phyloP scores from a whole-genome alignment of 371 early-diverging fungal genomes.

The Apophysomyces ossiformis region DNA sequence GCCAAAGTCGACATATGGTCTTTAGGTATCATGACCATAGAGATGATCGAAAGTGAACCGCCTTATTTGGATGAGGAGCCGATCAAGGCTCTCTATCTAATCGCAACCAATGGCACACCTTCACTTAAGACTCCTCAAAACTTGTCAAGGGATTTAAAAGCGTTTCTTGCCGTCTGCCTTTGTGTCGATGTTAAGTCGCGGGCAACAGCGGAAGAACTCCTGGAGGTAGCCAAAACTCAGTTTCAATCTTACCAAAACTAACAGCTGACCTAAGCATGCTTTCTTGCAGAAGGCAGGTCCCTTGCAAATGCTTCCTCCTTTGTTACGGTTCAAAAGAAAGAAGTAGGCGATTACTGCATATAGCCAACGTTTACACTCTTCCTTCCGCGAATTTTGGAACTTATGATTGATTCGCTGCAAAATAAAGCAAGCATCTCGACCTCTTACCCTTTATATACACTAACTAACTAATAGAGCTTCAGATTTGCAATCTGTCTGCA shows the following conservation, averaged over 20 bases:
- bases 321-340: conserved; percentile 19
- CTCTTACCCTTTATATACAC: background rate
- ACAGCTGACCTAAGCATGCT: conserved; percentile 30
- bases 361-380: too few relatives aligned
- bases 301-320: conserved; percentile 30
- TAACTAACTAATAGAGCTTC: too few relatives aligned
- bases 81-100: conserved; percentile 92
- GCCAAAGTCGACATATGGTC: conserved; percentile 94
- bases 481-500: too few relatives aligned
- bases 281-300: conserved; percentile 48
- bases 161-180: conserved; percentile 84
- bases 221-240: conserved; percentile 46
- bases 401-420: background rate
- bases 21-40: conserved; percentile 94
- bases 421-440: background rate
- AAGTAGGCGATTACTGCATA: background rate
- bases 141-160: conserved; percentile 77
- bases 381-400: too few relatives aligned
- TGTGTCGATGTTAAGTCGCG: conserved; percentile 91
- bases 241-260: background rate
- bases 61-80: conserved; percentile 97
- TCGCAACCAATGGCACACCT: conserved; percentile 97
- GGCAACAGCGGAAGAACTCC: conserved; percentile 81
- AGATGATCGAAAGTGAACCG: conserved; percentile 97
- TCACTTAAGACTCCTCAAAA: conserved; percentile 84